Evolutionary conservation across 306 rosid genomes (phyloP).

Genomic region (Vigna mungo): DNA sequence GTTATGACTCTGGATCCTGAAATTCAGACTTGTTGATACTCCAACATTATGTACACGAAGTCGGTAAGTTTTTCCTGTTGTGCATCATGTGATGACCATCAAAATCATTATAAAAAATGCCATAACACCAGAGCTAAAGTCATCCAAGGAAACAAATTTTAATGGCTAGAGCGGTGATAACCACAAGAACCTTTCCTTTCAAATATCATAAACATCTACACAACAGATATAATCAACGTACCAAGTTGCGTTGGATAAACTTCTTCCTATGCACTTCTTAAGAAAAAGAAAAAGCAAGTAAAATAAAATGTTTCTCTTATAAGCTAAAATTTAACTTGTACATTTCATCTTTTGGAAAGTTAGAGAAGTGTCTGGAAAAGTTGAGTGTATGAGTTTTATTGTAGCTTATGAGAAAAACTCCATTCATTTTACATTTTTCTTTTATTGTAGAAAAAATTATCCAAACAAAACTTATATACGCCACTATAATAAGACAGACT

Average conservation of each 20-base stretch:
- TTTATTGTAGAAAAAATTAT: not conserved
- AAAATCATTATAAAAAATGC: constrained; percentile 19
- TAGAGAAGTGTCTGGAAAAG: not conserved
- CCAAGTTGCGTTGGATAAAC: not conserved
- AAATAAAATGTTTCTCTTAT: not conserved
- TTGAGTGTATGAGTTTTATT: not conserved
- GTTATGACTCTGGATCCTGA: constrained; percentile 93
- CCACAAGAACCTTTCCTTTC: constrained; percentile 1
- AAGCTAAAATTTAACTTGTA: not conserved
- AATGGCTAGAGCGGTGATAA: constrained; percentile 2
- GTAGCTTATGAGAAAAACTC: not conserved
- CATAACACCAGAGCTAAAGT: not conserved
- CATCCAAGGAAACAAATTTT: not conserved
- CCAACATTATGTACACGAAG: constrained; percentile 94
- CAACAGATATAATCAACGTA: not conserved
- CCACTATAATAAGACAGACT: not conserved
- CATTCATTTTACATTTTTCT: not conserved
- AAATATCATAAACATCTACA: not conserved
- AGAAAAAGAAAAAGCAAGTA: not conserved
- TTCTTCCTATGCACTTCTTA: not conserved
- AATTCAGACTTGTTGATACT: constrained; percentile 88
- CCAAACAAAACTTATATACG: not conserved
- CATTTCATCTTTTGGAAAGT: not conserved
- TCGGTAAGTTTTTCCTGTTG: constrained; percentile 88
- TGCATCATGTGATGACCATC: constrained; percentile 23